Percentiles rank a stretch among this genome's conserved stretches.
phyloP scores from a whole-genome alignment of 441 rosid genomes.

The Euphorbia schlechtendalii region DNA sequence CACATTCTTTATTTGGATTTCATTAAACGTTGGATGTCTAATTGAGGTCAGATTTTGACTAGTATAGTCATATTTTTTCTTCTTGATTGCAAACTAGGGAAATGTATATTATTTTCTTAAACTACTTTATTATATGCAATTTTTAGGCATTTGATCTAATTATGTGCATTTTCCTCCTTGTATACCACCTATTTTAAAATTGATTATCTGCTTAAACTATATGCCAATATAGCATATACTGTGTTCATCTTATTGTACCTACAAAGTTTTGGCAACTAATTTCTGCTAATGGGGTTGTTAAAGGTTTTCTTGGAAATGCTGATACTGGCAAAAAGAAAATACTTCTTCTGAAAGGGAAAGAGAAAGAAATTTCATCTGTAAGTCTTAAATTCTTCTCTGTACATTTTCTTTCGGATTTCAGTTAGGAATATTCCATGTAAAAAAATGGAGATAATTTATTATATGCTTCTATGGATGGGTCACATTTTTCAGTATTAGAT shows the following conservation, averaged over 20 bases:
- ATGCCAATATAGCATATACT: neutral
- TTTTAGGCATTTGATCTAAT: neutral
- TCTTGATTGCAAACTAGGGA: neutral
- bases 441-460: neutral
- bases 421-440: neutral
- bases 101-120: neutral
- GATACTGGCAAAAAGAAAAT: slow-evolving; percentile 53
- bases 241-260: neutral
- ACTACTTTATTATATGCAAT: neutral
- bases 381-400: slow-evolving; percentile 21
- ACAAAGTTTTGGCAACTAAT: neutral
- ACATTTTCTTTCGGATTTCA: neutral
- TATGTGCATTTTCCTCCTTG: neutral
- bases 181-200: neutral
- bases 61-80: neutral
- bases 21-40: neutral
- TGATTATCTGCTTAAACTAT: neutral
- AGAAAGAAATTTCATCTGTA: slow-evolving; percentile 52
- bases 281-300: slow-evolving; percentile 17
- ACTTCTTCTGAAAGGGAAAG: slow-evolving; percentile 66
- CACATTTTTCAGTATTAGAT: neutral
- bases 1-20: neutral
- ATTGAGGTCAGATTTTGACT: neutral
- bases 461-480: neutral
- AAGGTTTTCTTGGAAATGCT: slow-evolving; percentile 39